Evolutionary conservation across 169 alveolate genomes (phyloP).

Genomic region (Eimeria praecox): DNA sequence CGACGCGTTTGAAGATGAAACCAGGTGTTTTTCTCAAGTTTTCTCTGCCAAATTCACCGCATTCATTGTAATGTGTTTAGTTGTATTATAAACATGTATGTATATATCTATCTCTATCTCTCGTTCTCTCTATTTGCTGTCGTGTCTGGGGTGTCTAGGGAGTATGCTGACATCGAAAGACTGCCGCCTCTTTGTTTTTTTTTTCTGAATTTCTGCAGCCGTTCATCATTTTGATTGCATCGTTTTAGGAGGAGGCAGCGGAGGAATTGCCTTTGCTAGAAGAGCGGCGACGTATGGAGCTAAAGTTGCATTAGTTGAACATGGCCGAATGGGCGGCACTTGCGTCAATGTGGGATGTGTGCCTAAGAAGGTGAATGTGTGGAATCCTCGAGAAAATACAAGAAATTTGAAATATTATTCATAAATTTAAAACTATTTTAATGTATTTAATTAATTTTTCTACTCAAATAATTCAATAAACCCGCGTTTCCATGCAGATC

Average conservation of each 20-base stretch:
- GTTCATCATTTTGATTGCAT: slow-evolving; percentile 70
- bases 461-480: not conserved
- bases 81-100: not conserved
- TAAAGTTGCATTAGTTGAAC: slow-evolving; percentile 93
- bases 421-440: slow-evolving; percentile 82
- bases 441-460: not conserved
- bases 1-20: not conserved
- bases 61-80: not conserved
- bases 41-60: not conserved
- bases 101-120: too few relatives aligned
- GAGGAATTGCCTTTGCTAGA: slow-evolving; percentile 84
- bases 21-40: not conserved
- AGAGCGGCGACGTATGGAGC: slow-evolving; percentile 86
- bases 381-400: slow-evolving; percentile 80
- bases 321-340: slow-evolving; percentile 94
- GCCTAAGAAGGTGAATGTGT: slow-evolving; percentile 94
- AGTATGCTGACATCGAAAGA: too few relatives aligned
- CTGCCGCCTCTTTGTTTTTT: not conserved
- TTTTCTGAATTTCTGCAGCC: not conserved
- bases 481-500: not conserved
- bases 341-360: slow-evolving; percentile 98
- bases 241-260: slow-evolving; percentile 86
- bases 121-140: not conserved
- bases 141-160: not conserved
- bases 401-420: slow-evolving; percentile 73